phyloP scores from a whole-genome alignment of 2,329 filamentous ascomycete genomes.

The Purpureocillium lavendulum region DNA sequence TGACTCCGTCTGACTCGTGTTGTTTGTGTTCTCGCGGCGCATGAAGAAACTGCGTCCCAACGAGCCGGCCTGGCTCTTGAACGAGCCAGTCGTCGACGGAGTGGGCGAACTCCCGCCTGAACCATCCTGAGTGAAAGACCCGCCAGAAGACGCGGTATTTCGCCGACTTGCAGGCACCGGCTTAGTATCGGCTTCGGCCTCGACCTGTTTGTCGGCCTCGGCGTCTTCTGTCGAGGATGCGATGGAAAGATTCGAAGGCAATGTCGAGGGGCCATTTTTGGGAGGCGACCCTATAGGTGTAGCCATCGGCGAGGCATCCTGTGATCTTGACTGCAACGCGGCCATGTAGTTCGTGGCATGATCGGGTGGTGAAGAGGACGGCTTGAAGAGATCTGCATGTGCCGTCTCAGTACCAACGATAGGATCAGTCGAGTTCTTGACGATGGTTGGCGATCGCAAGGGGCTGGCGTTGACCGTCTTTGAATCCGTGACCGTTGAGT shows the following conservation, averaged over 20 bases:
- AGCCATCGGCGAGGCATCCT: slow-evolving; percentile 41
- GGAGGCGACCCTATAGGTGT: slow-evolving; percentile 28
- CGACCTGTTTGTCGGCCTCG: slow-evolving; percentile 27
- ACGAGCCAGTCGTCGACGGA: slow-evolving; percentile 16
- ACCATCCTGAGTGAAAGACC: slow-evolving; percentile 17
- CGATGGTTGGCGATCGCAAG: slow-evolving; percentile 23
- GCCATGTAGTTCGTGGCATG: slow-evolving; percentile 59
- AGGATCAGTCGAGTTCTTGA: slow-evolving; percentile 48
- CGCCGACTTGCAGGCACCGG: slow-evolving; percentile 20
- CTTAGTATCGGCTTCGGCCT: slow-evolving; percentile 17
- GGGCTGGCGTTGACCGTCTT: slow-evolving; percentile 29
- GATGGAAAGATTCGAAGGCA: slow-evolving; percentile 39
- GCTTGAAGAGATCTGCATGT: slow-evolving; percentile 56
- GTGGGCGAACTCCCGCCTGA: neutral
- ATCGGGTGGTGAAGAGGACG: slow-evolving; percentile 46
- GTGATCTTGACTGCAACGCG: slow-evolving; percentile 55
- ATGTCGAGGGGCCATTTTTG: slow-evolving; percentile 27
- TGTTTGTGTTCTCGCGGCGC: slow-evolving; percentile 27
- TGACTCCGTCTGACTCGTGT: slow-evolving; percentile 26
- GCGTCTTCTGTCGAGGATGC: slow-evolving; percentile 36
- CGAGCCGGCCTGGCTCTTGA: slow-evolving; percentile 30
- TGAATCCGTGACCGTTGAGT: slow-evolving; percentile 39
- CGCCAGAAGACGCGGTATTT: slow-evolving; percentile 28
- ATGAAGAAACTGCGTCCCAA: slow-evolving; percentile 31
- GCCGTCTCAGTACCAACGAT: slow-evolving; percentile 59